A percentile compares a stretch with the other conserved stretches of the same genome.
Conservation (phyloP, 2,329 filamentous ascomycete species). For the Rhinocladiella mackenziei region DNA sequence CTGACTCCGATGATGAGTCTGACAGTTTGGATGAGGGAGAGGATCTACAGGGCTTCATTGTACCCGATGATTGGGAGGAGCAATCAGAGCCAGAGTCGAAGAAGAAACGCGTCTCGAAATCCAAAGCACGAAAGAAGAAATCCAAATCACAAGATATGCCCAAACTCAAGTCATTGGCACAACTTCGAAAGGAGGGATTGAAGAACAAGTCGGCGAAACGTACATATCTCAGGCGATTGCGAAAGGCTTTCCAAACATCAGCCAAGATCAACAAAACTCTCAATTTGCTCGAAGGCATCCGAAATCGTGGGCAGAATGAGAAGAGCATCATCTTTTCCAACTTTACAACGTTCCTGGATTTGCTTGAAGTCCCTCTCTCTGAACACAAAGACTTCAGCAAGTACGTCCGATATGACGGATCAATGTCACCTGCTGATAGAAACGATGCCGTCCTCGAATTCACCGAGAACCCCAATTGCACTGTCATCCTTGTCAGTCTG, state of each 20-base stretch:
- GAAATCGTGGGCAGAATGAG: slow-evolving; percentile 52
- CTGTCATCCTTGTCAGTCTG: slow-evolving; percentile 71
- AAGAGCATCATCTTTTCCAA: slow-evolving; percentile 81
- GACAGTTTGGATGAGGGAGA: slow-evolving; percentile 40
- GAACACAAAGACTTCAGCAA: slow-evolving; percentile 40
- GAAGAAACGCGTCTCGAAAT: slow-evolving; percentile 4
- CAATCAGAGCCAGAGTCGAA: slow-evolving; percentile 33
- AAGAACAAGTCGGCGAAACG: slow-evolving; percentile 62
- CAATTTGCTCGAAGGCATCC: slow-evolving; percentile 56
- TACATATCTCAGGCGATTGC: slow-evolving; percentile 66
- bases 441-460: slow-evolving; percentile 66
- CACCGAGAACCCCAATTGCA: slow-evolving; percentile 56
- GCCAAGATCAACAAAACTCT: slow-evolving; percentile 69
- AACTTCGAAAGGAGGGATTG: slow-evolving; percentile 63
- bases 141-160: slow-evolving; percentile 42
- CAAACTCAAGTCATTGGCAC: slow-evolving; percentile 52
- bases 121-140: slow-evolving; percentile 20
- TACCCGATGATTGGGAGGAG: slow-evolving; percentile 37
- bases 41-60: slow-evolving; percentile 54
- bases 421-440: slow-evolving; percentile 64
- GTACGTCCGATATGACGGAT: slow-evolving; percentile 71
- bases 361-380: slow-evolving; percentile 67
- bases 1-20: slow-evolving; percentile 32
- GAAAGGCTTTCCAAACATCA: slow-evolving; percentile 66
- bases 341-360: slow-evolving; percentile 73